phyloP scores from a whole-genome alignment of 768 basidiomycete species.

The Pleurotus platypus region DNA sequence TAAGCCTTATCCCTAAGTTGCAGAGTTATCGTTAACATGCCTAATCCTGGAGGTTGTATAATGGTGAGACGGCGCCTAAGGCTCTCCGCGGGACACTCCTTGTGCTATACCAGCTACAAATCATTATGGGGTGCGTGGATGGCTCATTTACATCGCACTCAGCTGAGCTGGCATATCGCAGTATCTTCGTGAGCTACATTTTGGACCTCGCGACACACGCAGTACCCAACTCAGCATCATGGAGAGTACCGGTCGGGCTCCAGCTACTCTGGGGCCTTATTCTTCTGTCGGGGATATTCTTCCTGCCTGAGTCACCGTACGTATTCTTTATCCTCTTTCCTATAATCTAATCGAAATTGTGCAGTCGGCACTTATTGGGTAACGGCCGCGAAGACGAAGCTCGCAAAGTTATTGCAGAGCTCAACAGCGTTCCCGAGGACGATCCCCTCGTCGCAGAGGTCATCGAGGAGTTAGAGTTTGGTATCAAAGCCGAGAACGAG shows the following conservation, averaged over 20 bases:
- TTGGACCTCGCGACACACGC: conserved; percentile 65
- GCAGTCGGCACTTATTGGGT: conserved; percentile 71
- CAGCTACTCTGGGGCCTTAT: conserved; percentile 70
- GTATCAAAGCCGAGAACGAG: conserved; percentile 70
- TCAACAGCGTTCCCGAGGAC: conserved; percentile 61
- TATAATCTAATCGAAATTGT: background rate
- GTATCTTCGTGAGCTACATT: conserved; percentile 72
- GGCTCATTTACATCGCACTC: background rate
- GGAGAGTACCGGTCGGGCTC: conserved; percentile 73
- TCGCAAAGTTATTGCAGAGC: conserved; percentile 54
- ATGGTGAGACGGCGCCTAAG: conserved; percentile 77
- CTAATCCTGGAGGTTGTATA: conserved; percentile 51
- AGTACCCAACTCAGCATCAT: conserved; percentile 57
- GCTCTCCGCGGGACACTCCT: conserved; percentile 66
- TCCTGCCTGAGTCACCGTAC: conserved; percentile 76
- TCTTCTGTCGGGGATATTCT: conserved; percentile 66
- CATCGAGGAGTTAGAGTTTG: conserved; percentile 62
- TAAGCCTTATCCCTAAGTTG: conserved; percentile 16
- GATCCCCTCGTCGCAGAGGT: conserved; percentile 56
- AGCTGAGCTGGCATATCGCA: conserved; percentile 16
- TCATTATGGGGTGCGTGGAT: conserved; percentile 57
- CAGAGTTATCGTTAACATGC: conserved; percentile 12
- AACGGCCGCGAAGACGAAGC: conserved; percentile 51
- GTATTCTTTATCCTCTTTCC: conserved; percentile 18
- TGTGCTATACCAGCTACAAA: conserved; percentile 75